phyloP scores from a whole-genome alignment of 164 flowering plant species.

The Annona squamosa region DNA sequence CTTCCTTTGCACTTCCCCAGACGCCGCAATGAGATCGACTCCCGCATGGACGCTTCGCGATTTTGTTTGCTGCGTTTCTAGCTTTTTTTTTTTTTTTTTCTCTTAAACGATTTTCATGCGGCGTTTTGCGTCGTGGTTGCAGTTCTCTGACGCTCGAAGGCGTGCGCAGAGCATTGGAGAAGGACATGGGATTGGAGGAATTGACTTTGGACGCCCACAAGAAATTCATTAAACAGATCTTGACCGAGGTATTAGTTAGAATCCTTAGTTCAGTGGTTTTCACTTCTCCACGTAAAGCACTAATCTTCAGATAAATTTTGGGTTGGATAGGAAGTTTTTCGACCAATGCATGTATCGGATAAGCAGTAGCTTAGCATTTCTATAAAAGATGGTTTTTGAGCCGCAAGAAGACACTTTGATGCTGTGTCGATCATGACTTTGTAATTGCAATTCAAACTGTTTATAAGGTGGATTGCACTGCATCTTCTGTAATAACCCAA shows the following conservation, averaged over 20 bases:
- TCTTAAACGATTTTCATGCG: neutral
- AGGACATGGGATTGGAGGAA: slow-evolving; percentile 64
- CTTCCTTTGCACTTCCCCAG: neutral
- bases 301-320: no score
- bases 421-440: neutral
- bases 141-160: slow-evolving; percentile 71
- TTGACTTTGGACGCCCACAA: slow-evolving; percentile 73
- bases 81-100: no score
- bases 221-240: slow-evolving; percentile 55
- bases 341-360: neutral
- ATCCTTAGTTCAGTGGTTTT: neutral
- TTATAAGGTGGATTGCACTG: neutral
- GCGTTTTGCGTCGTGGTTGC: slow-evolving; percentile 17
- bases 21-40: neutral
- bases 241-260: slow-evolving; percentile 44
- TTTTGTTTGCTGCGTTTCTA: neutral
- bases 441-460: neutral
- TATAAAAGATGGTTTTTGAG: neutral
- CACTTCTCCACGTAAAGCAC: neutral
- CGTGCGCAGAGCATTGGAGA: slow-evolving; percentile 69
- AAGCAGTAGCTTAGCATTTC: neutral
- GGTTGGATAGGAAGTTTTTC: neutral
- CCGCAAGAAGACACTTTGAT: neutral
- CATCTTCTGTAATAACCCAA: neutral
- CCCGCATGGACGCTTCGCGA: neutral